Conservation (phyloP, 2,329 filamentous ascomycete species). For the Xylaria sp. region DNA sequence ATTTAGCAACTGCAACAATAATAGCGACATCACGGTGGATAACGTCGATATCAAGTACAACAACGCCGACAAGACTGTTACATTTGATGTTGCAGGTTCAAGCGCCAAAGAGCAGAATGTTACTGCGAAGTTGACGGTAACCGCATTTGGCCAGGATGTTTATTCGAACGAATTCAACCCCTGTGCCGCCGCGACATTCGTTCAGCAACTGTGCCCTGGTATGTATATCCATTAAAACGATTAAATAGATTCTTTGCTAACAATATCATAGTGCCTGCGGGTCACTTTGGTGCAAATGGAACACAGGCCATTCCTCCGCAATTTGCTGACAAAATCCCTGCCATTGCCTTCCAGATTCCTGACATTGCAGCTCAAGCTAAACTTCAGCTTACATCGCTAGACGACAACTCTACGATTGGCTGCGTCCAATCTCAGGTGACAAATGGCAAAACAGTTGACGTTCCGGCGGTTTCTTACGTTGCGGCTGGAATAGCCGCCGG, state of each 20-base stretch:
- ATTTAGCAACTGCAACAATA: conserved; percentile 77
- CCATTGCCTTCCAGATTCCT: conserved; percentile 89
- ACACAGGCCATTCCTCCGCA: conserved; percentile 75
- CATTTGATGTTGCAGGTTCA: conserved; percentile 84
- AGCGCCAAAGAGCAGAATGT: conserved; percentile 83
- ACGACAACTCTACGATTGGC: conserved; percentile 72
- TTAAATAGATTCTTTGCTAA: conserved; percentile 35
- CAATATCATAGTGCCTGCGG: conserved; percentile 71
- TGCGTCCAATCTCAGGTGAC: conserved; percentile 84
- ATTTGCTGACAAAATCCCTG: conserved; percentile 80
- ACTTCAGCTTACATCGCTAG: conserved; percentile 74
- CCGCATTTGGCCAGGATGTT: conserved; percentile 84
- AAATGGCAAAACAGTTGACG: conserved; percentile 85
- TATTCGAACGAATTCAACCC: conserved; percentile 87
- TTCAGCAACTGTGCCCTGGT: conserved; percentile 85
- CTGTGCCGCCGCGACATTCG: conserved; percentile 73
- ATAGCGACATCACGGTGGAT: conserved; percentile 73
- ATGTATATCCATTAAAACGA: conserved; percentile 49
- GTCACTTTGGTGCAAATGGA: conserved; percentile 78
- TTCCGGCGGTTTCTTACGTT: conserved; percentile 83
- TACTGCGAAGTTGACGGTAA: conserved; percentile 78
- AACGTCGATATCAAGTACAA: conserved; percentile 83
- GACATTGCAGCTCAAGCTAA: conserved; percentile 90
- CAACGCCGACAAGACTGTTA: conserved; percentile 75
- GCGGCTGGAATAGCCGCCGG: conserved; percentile 88